Evolutionary conservation across 345 rosid species (phyloP), one percentile per base, ranked within the genome.

Genomic region (Rhodomyrtus tomentosa): DNA sequence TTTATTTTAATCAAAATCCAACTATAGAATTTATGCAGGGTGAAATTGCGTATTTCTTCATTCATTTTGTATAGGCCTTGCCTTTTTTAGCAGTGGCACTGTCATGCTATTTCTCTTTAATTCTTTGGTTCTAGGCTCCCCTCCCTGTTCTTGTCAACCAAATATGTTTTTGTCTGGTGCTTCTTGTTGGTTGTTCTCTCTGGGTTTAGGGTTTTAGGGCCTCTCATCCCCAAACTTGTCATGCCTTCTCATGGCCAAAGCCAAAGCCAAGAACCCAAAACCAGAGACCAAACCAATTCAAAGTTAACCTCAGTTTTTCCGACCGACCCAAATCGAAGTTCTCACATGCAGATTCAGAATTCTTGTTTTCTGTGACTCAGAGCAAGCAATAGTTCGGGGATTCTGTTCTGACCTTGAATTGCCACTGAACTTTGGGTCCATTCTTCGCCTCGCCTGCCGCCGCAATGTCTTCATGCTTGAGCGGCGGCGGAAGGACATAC

Each of bases 391-490:
- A 53, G 53, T 56, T 48, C 50, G 48, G 58, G 24, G 38, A 9
- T 73, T 38, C 55, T 16, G 81, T 49, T 32, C 48, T 32, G 5
- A 29, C 22, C 54, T 48, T 42, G 54, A 27, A 48, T 49, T 79
- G 45, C 52, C 29, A 13, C 32, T 83, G 54, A 16, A 27, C 40
- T 45, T 25, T 4, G 74, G 32, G 21, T 72, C 21, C 76, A 48
- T 7, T 18, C 49, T 38, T 25, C 21, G 32, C 20, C 62, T 52
- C 36, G 48, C 50, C 42, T 68, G 6, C 14, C 14, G 45, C 54
- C 36, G 21, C 50, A 53, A 96, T 96, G 99, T 90, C 98, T 86
- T 93, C 99, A 13, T 95, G 92, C 85, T 54, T 95, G 84, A 95
- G 94, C 83, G 92, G 95, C 14, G 95, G 96, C 2, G 94, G 96